A percentile compares a stretch with the other conserved stretches of the same genome.
These are phyloP conservation scores for Trichoderma endophyticum DNA, from an alignment of 2,329 filamentous ascomycete species.

Conservation along the genomic window DNA sequence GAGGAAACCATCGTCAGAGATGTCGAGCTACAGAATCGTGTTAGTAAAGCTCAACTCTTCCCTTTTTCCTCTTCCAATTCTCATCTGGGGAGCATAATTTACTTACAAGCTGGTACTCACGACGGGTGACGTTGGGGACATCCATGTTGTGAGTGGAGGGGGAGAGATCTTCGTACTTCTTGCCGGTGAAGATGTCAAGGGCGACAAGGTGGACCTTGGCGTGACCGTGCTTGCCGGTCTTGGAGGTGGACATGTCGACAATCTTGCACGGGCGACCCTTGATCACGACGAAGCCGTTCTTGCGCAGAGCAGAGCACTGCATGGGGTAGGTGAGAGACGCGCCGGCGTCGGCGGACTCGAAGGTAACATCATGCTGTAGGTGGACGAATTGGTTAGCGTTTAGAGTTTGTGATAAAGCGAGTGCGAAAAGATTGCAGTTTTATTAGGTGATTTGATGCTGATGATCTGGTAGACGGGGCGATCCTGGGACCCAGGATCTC, in stretches of 20 bases:
- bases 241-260: slow-evolving; percentile 99
- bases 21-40: slow-evolving; percentile 64
- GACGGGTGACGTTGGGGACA: slow-evolving; percentile 87
- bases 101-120: slow-evolving; percentile 93
- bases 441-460: background rate
- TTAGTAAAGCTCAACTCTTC: background rate
- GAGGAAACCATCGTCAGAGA: slow-evolving; percentile 91
- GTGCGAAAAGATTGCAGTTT: background rate
- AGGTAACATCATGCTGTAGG: slow-evolving; percentile 63
- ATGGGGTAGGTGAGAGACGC: slow-evolving; percentile 92
- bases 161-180: slow-evolving; percentile 99
- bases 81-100: background rate
- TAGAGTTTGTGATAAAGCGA: slow-evolving; percentile 12
- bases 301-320: slow-evolving; percentile 99
- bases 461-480: slow-evolving; percentile 22
- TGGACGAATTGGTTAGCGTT: slow-evolving; percentile 21
- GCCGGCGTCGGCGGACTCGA: slow-evolving; percentile 94
- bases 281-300: slow-evolving; percentile 98
- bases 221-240: slow-evolving; percentile 99
- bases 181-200: slow-evolving; percentile 98
- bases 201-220: slow-evolving; percentile 99
- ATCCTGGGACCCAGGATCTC: background rate
- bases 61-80: background rate
- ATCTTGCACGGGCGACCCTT: slow-evolving; percentile 99
- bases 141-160: slow-evolving; percentile 98